Base-by-base conservation (phyloP, 768 basidiomycete species). In the Boletus reticulatus region DNA sequence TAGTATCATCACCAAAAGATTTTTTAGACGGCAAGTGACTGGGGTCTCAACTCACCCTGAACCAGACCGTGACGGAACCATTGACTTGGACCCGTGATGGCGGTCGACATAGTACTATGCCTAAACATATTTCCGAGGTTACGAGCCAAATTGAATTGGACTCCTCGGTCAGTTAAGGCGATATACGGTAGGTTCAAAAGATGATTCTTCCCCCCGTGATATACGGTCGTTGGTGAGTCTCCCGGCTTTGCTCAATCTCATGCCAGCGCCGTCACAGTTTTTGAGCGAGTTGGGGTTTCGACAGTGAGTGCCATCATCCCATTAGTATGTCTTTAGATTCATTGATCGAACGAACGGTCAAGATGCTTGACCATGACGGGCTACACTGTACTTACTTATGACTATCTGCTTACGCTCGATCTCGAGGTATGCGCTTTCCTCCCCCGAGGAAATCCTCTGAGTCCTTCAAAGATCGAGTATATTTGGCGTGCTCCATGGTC, bases 371-470 rank as follows among this genome's bases (percentile, higher is more conserved):
- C 41, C 8, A 10, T 52, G 32, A 42, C 47, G 16, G 55, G 58
- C 27, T n/a, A 60, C 24, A 36, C 55, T 7, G 27, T 61, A 2
- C 43, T 55, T 7, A 17, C 20, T 6, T 20, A 57, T 31, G 52
- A 65, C n/a, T 45, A 62, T 38, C 1, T 56, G 34, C 48, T 64
- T 9, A 65, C 63, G 4, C 20, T 64, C 2, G 9, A 14, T 16
- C 39, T 55, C 17, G 63, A 65, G 37, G 63, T 65, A 41, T 20
- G 60, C 37, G 20, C 19, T 36, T 9, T n/a, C 14, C 29, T 31
- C 24, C n/a, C 32, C 16, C 1, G 12, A 3, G 1, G 20, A 11
- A 12, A 1, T 31, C 14, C 13, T 11, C 44, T 38, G 31, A 47
- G 7, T 1, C 2, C 4, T 34, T n/a, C 6, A 53, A 50, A 61